phyloP scores from a whole-genome alignment of 345 rosid genomes.

The Salix brachista region DNA sequence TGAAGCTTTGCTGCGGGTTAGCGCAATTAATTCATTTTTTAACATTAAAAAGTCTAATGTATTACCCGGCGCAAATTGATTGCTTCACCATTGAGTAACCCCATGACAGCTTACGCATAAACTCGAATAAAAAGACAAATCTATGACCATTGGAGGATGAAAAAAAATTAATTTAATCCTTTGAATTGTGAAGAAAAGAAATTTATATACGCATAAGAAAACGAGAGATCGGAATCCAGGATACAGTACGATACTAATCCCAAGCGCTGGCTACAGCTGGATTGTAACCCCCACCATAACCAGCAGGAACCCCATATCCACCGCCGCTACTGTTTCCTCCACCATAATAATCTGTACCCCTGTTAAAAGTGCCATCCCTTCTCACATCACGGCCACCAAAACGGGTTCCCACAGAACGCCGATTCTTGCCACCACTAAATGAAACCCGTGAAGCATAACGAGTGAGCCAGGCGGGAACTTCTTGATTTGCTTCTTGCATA shows the following conservation, averaged over 20 bases:
- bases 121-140: neutral
- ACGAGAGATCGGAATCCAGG: slow-evolving; percentile 7
- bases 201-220: slow-evolving; percentile 9
- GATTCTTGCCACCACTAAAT: slow-evolving; percentile 20
- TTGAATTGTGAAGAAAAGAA: neutral
- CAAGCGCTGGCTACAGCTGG: slow-evolving; percentile 29
- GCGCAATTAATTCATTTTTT: neutral
- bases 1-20: no score
- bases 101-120: neutral
- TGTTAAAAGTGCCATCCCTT: slow-evolving; percentile 18
- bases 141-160: neutral
- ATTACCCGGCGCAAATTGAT: neutral
- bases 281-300: slow-evolving; percentile 20
- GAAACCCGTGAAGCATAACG: slow-evolving; percentile 20
- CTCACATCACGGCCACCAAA: slow-evolving; percentile 30
- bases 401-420: slow-evolving; percentile 20
- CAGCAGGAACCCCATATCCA: slow-evolving; percentile 17
- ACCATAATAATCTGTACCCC: slow-evolving; percentile 18
- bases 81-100: neutral
- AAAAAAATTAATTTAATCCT: neutral
- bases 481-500: slow-evolving; percentile 34
- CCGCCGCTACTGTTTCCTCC: slow-evolving; percentile 13
- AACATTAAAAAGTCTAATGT: neutral
- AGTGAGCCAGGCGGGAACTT: slow-evolving; percentile 31
- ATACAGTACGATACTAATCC: slow-evolving; percentile 12